phyloP scores from a whole-genome alignment of 345 rosid species.

The Orychophragmus violaceus region DNA sequence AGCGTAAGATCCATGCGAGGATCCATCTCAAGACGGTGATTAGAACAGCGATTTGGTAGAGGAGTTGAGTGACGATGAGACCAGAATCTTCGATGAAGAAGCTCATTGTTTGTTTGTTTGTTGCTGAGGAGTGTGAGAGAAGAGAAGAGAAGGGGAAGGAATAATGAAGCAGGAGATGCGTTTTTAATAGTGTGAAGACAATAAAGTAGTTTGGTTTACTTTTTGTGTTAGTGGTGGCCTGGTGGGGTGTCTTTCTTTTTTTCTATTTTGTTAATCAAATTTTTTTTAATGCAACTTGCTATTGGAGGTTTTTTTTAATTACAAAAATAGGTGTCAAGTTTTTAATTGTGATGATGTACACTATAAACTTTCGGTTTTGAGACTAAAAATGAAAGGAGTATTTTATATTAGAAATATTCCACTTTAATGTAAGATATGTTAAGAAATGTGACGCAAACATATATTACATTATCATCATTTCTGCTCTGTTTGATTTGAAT shows the following conservation, averaged over 20 bases:
- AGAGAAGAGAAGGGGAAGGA: not conserved
- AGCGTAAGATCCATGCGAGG: conserved; percentile 40
- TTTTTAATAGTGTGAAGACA: not conserved
- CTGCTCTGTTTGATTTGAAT: not conserved
- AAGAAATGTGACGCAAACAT: not conserved
- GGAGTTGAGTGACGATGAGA: conserved; percentile 40
- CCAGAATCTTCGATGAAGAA: conserved; percentile 53
- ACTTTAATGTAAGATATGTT: not conserved
- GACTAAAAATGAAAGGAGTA: not conserved
- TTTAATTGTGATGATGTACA: not conserved
- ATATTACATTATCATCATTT: not conserved
- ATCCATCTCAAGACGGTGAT: conserved; percentile 65
- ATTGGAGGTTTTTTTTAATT: not conserved
- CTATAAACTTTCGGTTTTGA: not conserved
- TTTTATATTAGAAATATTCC: not conserved
- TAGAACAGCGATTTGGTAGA: conserved; percentile 64
- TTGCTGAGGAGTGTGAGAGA: not conserved
- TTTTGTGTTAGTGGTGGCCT: not conserved
- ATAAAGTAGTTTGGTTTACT: conserved; percentile 7
- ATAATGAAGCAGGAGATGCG: not conserved
- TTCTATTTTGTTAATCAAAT: too few species aligned
- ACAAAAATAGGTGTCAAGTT: conserved; percentile 7
- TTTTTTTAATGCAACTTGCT: too few species aligned
- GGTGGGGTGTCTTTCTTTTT: too few species aligned
- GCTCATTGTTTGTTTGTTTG: conserved; percentile 30